A percentile compares a stretch with the other conserved stretches of the same genome.
phyloP scores from a whole-genome alignment of 371 early-diverging fungal species.

The Cladochytrium tenue region DNA sequence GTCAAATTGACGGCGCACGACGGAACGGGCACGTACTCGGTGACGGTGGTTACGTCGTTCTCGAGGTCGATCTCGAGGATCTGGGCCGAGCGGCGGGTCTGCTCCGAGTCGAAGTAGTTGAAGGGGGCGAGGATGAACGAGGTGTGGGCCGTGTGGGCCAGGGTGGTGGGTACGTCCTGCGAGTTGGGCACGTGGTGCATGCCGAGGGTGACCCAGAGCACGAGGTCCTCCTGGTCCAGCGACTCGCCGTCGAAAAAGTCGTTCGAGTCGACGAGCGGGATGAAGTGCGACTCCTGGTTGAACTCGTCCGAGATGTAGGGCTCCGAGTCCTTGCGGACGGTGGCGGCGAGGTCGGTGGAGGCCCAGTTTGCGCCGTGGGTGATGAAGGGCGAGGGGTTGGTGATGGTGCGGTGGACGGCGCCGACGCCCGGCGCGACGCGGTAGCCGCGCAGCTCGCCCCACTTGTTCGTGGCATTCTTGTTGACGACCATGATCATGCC shows the following conservation, averaged over 20 bases:
- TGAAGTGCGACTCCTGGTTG: slow-evolving; percentile 11
- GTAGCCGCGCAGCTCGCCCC: slow-evolving; percentile 15
- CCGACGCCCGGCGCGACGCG: slow-evolving; percentile 6
- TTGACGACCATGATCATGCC: slow-evolving; percentile 9
- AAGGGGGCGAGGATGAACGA: slow-evolving; percentile 18
- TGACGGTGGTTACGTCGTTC: background rate
- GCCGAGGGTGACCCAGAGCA: slow-evolving; percentile 19
- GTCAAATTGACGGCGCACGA: slow-evolving; percentile 7
- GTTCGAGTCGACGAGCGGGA: slow-evolving; percentile 15
- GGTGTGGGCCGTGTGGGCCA: slow-evolving; percentile 9
- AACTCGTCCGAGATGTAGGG: slow-evolving; percentile 5
- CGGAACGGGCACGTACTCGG: background rate
- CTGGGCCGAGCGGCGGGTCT: slow-evolving; percentile 5
- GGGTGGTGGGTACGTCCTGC: slow-evolving; percentile 15
- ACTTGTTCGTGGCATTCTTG: slow-evolving; percentile 9
- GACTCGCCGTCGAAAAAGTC: slow-evolving; percentile 13
- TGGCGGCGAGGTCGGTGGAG: slow-evolving; percentile 8
- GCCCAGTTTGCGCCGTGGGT: slow-evolving; percentile 17
- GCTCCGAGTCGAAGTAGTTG: slow-evolving; percentile 21
- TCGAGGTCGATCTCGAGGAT: background rate
- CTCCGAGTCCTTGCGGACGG: slow-evolving; percentile 14
- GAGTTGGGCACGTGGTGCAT: slow-evolving; percentile 19
- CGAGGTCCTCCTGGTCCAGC: slow-evolving; percentile 13
- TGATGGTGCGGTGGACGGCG: slow-evolving; percentile 1
- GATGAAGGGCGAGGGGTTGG: background rate